phyloP scores from a whole-genome alignment of 2,329 filamentous ascomycete genomes.

The Hymenoscyphus scutula region DNA sequence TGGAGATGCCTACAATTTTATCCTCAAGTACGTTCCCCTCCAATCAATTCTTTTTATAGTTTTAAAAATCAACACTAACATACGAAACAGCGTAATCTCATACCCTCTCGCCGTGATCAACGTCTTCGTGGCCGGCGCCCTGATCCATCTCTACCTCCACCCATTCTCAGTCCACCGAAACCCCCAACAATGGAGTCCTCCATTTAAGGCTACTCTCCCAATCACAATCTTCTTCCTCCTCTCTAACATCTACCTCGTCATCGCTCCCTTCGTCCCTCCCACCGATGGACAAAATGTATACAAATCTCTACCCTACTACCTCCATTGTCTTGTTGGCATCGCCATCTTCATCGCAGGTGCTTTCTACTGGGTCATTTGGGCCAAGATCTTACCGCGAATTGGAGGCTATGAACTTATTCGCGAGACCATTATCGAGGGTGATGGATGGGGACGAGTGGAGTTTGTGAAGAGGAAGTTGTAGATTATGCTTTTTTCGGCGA shows the following conservation, averaged over 20 bases:
- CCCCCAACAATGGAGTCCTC: slow-evolving; percentile 52
- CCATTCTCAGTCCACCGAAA: slow-evolving; percentile 46
- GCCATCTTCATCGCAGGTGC: slow-evolving; percentile 52
- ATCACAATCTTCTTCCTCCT: slow-evolving; percentile 57
- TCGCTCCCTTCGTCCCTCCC: slow-evolving; percentile 58
- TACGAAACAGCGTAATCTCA: slow-evolving; percentile 52
- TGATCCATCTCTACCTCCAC: slow-evolving; percentile 53
- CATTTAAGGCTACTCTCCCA: slow-evolving; percentile 53
- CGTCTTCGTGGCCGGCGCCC: slow-evolving; percentile 51
- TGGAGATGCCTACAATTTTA: slow-evolving; percentile 65
- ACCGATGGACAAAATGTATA: slow-evolving; percentile 52
- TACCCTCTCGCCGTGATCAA: slow-evolving; percentile 62
- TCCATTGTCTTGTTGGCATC: slow-evolving; percentile 57
- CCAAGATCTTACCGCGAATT: slow-evolving; percentile 49
- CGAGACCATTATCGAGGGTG: slow-evolving; percentile 53
- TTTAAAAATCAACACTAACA: neutral
- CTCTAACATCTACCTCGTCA: slow-evolving; percentile 59
- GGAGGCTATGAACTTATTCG: slow-evolving; percentile 55
- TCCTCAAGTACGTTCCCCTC: slow-evolving; percentile 47
- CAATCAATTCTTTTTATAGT: neutral
- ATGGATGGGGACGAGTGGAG: slow-evolving; percentile 61
- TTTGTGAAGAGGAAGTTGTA: slow-evolving; percentile 39
- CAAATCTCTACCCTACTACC: slow-evolving; percentile 53
- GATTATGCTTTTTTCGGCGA: neutral
- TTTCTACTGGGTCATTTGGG: slow-evolving; percentile 57